These are phyloP conservation scores for Nicotiana knightiana DNA, from an alignment of 257 asterid species.

Conservation along the genomic window DNA sequence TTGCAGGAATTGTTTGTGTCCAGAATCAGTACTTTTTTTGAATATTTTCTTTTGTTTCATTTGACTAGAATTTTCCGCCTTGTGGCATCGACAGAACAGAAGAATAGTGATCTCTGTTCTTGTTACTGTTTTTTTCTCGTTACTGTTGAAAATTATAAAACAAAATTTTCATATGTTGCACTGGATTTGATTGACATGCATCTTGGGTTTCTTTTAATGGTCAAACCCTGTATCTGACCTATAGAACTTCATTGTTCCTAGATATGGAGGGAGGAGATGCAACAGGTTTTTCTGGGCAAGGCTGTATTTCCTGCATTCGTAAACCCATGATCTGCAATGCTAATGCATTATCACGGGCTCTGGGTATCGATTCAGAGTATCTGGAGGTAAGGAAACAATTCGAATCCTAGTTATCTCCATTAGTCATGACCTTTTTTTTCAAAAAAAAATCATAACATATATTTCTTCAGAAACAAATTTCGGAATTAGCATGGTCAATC, in stretches of 20 bases:
- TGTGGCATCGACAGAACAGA: background rate
- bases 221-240: background rate
- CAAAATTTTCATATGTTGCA: background rate
- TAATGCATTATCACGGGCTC: background rate
- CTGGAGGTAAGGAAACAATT: conserved; percentile 1
- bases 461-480: no score
- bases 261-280: conserved; percentile 98
- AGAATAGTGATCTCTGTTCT: background rate
- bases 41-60: background rate
- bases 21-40: background rate
- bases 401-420: background rate
- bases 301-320: conserved; percentile 48
- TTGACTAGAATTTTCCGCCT: background rate
- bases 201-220: background rate
- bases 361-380: background rate
- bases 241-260: conserved; percentile 16
- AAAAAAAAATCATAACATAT: no score
- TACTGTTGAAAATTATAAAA: background rate
- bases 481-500: no score
- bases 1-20: background rate
- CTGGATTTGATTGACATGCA: background rate
- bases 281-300: conserved; percentile 73
- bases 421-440: no score
- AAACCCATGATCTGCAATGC: conserved; percentile 47
- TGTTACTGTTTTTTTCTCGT: background rate